These are phyloP conservation scores for Magnusiomyces suaveolens DNA, from an alignment of 1,139 yeast species.

Conservation along the genomic window DNA sequence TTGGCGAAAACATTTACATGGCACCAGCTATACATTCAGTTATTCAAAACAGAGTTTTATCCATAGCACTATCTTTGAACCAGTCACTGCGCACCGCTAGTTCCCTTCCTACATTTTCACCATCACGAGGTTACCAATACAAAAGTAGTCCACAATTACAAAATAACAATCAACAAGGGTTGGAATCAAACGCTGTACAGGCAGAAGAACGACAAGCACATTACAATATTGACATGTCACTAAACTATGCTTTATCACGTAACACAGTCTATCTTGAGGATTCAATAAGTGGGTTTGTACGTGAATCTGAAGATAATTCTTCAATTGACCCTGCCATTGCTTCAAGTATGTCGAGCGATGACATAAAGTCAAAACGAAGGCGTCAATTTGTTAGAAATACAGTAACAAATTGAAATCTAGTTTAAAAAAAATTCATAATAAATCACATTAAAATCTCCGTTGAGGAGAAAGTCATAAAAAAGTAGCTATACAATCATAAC, in stretches of 20 bases:
- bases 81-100: slow-evolving; percentile 29
- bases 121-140: slow-evolving; percentile 32
- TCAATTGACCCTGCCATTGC: not conserved
- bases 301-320: not conserved
- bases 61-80: slow-evolving; percentile 26
- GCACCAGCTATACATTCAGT: slow-evolving; percentile 60
- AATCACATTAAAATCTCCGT: slow-evolving; percentile 5
- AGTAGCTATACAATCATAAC: not conserved
- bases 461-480: not conserved
- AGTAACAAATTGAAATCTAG: not conserved
- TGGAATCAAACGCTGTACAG: slow-evolving; percentile 4
- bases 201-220: slow-evolving; percentile 20
- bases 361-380: not conserved
- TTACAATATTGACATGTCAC: slow-evolving; percentile 22
- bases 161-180: slow-evolving; percentile 2
- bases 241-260: slow-evolving; percentile 18
- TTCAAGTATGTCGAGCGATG: not conserved
- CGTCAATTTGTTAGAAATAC: not conserved
- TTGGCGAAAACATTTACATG: slow-evolving; percentile 89
- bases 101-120: slow-evolving; percentile 28
- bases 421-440: not conserved
- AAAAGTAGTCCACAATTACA: slow-evolving; percentile 8
- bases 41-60: slow-evolving; percentile 45
- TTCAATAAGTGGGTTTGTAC: not conserved
- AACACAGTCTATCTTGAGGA: slow-evolving; percentile 19